Evolutionary conservation across 495 filamentous ascomycete species (phyloP).

Genomic region (Wilcoxina mikolae): DNA sequence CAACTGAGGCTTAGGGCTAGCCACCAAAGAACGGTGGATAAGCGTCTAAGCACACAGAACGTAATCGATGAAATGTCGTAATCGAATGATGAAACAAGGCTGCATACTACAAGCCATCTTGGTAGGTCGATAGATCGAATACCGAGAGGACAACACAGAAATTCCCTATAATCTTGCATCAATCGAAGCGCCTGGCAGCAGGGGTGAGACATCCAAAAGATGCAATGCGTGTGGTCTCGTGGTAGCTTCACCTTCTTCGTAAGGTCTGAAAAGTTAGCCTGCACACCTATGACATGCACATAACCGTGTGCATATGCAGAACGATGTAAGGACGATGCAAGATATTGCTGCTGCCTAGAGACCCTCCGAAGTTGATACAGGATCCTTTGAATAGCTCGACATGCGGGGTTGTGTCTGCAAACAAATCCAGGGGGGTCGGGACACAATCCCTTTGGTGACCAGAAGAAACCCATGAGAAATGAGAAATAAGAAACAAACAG

Average conservation of each 20-base stretch:
- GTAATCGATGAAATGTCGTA: no score
- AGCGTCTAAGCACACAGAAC: background rate
- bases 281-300: background rate
- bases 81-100: no score
- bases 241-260: background rate
- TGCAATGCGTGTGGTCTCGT: background rate
- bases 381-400: background rate
- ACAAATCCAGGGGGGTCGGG: background rate
- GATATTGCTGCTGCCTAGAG: background rate
- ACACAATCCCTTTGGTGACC: conserved; percentile 1
- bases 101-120: background rate
- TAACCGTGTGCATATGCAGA: conserved; percentile 1
- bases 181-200: background rate
- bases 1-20: background rate
- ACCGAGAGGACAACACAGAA: background rate
- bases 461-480: background rate
- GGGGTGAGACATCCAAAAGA: background rate
- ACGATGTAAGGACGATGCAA: background rate
- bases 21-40: background rate
- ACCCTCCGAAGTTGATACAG: background rate
- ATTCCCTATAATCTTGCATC: background rate
- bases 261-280: background rate
- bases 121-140: conserved; percentile 3
- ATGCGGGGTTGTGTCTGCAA: conserved; percentile 3
- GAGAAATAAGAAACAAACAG: background rate